Percentiles rank a stretch among this genome's conserved stretches.
phyloP scores from a whole-genome alignment of 495 filamentous ascomycete species.

The Xylaria sp. region DNA sequence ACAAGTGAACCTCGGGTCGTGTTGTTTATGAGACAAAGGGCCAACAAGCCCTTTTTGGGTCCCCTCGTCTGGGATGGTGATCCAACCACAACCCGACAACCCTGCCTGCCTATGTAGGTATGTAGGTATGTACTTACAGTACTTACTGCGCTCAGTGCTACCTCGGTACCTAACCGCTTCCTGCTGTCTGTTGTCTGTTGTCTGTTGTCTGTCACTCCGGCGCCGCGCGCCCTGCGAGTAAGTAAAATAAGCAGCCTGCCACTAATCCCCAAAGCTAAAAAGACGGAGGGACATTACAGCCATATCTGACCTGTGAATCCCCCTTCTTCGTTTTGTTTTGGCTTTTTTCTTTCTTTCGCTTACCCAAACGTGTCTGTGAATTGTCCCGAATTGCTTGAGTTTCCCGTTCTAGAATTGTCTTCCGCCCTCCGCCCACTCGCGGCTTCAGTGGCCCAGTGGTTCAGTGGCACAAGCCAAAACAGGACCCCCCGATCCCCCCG shows the following conservation, averaged over 20 bases:
- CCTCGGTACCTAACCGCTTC: neutral
- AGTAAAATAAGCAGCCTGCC: neutral
- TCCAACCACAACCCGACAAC: neutral
- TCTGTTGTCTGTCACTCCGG: too few relatives aligned
- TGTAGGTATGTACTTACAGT: neutral
- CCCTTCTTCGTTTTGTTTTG: neutral
- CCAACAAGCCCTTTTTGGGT: neutral
- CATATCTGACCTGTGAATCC: neutral
- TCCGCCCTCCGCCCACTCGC: neutral
- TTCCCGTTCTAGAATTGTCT: constrained; percentile 5
- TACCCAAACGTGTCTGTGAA: neutral
- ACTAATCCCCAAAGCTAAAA: neutral
- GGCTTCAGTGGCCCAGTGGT: neutral
- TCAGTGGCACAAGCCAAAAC: neutral
- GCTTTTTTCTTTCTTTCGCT: neutral
- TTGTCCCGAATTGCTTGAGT: neutral
- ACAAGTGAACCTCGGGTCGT: neutral
- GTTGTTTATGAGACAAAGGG: constrained; percentile 8
- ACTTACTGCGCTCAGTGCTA: neutral
- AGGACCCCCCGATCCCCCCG: neutral
- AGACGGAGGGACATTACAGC: neutral
- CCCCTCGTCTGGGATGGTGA: constrained; percentile 1
- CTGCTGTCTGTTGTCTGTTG: too few relatives aligned
- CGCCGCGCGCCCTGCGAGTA: too few relatives aligned
- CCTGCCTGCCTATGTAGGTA: neutral